These are phyloP conservation scores for Ogataea nakhonphanomensis DNA, from an alignment of 805 yeast species.

Conservation along the genomic window DNA sequence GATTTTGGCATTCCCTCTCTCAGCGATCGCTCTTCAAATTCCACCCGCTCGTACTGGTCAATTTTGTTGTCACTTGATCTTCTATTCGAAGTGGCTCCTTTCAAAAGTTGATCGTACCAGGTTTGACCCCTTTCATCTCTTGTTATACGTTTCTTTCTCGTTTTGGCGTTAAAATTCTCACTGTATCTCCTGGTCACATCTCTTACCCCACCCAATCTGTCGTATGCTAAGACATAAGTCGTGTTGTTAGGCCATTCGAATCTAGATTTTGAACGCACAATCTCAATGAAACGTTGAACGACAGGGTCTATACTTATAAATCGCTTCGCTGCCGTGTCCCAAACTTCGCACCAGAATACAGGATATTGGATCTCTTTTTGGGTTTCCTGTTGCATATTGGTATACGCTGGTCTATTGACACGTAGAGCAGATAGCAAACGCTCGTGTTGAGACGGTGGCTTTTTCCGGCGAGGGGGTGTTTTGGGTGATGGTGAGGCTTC, in stretches of 20 bases:
- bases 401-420: slow-evolving; percentile 23
- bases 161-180: slow-evolving; percentile 64
- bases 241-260: slow-evolving; percentile 65
- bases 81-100: slow-evolving; percentile 28
- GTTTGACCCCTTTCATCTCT: slow-evolving; percentile 49
- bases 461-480: slow-evolving; percentile 6
- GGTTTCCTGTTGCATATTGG: slow-evolving; percentile 9
- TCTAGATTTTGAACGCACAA: slow-evolving; percentile 47
- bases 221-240: slow-evolving; percentile 76
- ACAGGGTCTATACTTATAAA: slow-evolving; percentile 91
- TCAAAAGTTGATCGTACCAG: slow-evolving; percentile 59
- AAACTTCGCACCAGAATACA: slow-evolving; percentile 90
- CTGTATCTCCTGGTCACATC: slow-evolving; percentile 89
- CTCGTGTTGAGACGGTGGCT: slow-evolving; percentile 27
- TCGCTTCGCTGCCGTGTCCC: slow-evolving; percentile 67
- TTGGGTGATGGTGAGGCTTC: slow-evolving; percentile 7
- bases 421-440: slow-evolving; percentile 27
- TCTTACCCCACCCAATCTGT: slow-evolving; percentile 56
- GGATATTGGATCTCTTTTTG: slow-evolving; percentile 44
- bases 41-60: slow-evolving; percentile 57
- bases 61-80: slow-evolving; percentile 27
- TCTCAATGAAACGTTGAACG: slow-evolving; percentile 59
- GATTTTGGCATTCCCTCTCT: slow-evolving; percentile 87
- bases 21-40: slow-evolving; percentile 57
- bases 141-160: slow-evolving; percentile 69